Percentiles rank a stretch among this genome's conserved stretches.
phyloP scores from a whole-genome alignment of 768 basidiomycete genomes.

The Mycena venus region DNA sequence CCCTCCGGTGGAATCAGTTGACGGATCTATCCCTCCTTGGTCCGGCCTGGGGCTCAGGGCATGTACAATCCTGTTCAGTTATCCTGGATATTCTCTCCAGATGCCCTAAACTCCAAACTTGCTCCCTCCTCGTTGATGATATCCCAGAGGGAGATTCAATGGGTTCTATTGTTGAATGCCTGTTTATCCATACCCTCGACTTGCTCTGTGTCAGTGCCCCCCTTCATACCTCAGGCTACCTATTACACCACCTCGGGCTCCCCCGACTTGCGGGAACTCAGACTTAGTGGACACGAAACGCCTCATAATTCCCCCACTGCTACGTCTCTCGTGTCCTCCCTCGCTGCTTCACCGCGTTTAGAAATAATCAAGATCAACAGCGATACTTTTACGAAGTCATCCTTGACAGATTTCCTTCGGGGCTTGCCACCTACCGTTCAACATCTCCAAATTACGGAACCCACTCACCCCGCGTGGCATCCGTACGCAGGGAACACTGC shows the following conservation, averaged over 20 bases:
- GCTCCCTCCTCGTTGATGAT: not conserved
- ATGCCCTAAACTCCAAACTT: not conserved
- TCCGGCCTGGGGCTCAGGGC: not conserved
- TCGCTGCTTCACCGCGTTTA: constrained; percentile 1
- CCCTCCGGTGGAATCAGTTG: not conserved
- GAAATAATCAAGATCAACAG: constrained; percentile 13
- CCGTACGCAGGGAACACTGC: not conserved
- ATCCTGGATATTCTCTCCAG: not conserved
- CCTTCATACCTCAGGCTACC: not conserved
- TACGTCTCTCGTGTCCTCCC: not conserved
- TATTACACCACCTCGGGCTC: not conserved
- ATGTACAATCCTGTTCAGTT: not conserved
- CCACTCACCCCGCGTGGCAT: no score
- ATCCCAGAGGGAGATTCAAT: not conserved
- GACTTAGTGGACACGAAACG: not conserved
- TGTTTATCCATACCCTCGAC: not conserved
- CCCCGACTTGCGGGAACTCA: constrained; percentile 14
- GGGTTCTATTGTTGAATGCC: not conserved
- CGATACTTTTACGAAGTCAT: not conserved
- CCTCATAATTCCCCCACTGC: not conserved
- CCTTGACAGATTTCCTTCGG: not conserved
- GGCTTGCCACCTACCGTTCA: not conserved
- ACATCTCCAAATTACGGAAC: not conserved
- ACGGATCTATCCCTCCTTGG: not conserved
- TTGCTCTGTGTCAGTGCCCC: not conserved